A percentile compares a stretch with the other conserved stretches of the same genome.
Conservation (phyloP, 192 early-diverging fungal genomes). For the Umbelopsis sp. region DNA sequence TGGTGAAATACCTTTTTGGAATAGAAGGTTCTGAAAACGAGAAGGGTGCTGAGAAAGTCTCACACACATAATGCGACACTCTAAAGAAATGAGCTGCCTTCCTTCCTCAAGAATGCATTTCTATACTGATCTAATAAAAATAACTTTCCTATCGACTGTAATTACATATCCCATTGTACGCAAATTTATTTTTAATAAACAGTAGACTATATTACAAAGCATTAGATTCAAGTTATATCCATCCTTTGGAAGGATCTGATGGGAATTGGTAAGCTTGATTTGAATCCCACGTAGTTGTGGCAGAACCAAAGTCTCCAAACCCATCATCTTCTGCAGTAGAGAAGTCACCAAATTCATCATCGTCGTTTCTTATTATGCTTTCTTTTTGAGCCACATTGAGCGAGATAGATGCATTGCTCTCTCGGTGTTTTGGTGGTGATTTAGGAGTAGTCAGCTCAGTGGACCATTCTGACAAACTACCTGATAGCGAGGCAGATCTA, state of each 20-base stretch:
- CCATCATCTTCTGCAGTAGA: neutral
- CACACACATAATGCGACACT: too few species aligned
- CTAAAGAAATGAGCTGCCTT: too few species aligned
- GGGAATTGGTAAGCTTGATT: neutral
- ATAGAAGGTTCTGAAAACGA: too few species aligned
- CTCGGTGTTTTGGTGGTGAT: neutral
- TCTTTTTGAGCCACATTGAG: too few species aligned
- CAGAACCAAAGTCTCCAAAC: conserved; percentile 7
- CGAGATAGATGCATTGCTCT: neutral
- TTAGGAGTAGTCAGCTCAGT: neutral
- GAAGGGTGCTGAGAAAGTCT: too few species aligned
- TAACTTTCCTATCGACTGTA: too few species aligned
- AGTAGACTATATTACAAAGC: neutral
- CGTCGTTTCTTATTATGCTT: neutral
- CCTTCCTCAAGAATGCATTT: too few species aligned
- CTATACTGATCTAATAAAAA: too few species aligned
- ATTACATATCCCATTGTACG: too few species aligned
- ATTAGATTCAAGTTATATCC: neutral
- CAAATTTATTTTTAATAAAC: too few species aligned
- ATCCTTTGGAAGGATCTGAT: neutral
- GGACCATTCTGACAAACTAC: conserved; percentile 13
- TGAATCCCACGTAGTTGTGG: neutral
- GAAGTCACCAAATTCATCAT: conserved; percentile 11
- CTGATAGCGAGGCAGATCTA: conserved; percentile 3
- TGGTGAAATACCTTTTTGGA: too few species aligned